Evolutionary conservation across 768 basidiomycete species (phyloP).

Genomic region (Collybiopsis luxurians): DNA sequence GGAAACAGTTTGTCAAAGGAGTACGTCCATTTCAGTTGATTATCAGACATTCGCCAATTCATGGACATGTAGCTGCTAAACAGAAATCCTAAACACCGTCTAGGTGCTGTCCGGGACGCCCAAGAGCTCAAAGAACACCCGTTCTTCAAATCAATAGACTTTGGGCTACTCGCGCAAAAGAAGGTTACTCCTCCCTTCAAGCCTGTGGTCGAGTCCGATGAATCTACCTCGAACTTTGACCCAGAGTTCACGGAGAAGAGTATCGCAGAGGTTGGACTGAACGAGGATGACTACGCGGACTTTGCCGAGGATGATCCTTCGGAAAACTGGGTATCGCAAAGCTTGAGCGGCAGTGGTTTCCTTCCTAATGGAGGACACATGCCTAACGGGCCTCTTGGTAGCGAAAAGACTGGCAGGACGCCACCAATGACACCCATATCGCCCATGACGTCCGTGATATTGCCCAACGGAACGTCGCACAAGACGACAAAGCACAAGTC

Average conservation of each 20-base stretch:
- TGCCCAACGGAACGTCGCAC: not conserved
- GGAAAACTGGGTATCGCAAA: conserved; percentile 54
- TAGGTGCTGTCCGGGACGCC: conserved; percentile 88
- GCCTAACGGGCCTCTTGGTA: conserved; percentile 78
- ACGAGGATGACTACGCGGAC: conserved; percentile 17
- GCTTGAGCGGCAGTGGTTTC: conserved; percentile 26
- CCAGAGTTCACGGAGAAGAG: conserved; percentile 96
- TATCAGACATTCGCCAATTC: conserved; percentile 9
- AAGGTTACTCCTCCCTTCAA: conserved; percentile 98
- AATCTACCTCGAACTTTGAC: conserved; percentile 97
- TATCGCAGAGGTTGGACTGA: conserved; percentile 61
- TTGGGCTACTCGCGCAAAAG: conserved; percentile 81
- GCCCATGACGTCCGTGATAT: conserved; percentile 3
- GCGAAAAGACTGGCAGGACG: conserved; percentile 34
- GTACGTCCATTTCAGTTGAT: conserved; percentile 48
- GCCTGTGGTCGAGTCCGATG: conserved; percentile 96
- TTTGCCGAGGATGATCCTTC: conserved; percentile 29
- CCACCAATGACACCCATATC: conserved; percentile 7
- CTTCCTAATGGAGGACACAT: conserved; percentile 36
- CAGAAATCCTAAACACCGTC: conserved; percentile 95
- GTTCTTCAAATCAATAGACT: conserved; percentile 92
- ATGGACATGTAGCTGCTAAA: conserved; percentile 78
- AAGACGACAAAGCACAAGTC: not conserved
- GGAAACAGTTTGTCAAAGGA: conserved; percentile 98
- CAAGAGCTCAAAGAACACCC: conserved; percentile 94